Base-by-base conservation (phyloP, 495 filamentous ascomycete species). In the Podospora pseudopauciseta region DNA sequence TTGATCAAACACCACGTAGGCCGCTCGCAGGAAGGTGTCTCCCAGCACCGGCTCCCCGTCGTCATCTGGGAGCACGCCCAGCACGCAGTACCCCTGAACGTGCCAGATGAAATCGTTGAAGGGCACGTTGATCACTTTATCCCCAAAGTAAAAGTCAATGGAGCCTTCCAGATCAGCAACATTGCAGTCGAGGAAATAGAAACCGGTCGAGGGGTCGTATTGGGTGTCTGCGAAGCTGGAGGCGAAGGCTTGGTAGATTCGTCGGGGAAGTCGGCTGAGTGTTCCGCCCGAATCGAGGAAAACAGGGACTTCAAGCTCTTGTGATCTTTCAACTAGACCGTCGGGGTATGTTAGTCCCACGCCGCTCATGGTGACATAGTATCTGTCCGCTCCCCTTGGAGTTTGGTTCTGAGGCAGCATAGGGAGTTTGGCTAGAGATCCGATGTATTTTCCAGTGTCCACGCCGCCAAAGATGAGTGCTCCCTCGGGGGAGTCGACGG, bases 391-490 rank as follows among this genome's bases (percentile, higher is more conserved):
- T 64, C 75, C 74, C 0, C 26, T 4, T 0, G 73, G 73, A 76
- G 81, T 64, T 80, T 79, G 26, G 0, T 63, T 20, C 0, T 30
- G 69, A 56, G 66, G 18, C n/a, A 75, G 70, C 27, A 95, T 82
- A 44, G 80, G 79, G 9, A 83, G 72, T 26, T 78, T 80, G 32
- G 67, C 76, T 2, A 96, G 82, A 2, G 77, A 39, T 32, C 91
- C 92, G 19, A 80, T 80, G 74, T 87, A 95, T 70, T 92, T 94
- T 60, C 82, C 69, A n/a, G 71, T 73, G 74, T 96, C 87, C 53
- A 96, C 79, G 39, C 92, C 92, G 20, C 92, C 92, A 69, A 96
- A 96, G 34, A 94, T 84, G 68, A 96, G 88, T 26, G 88, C 72
- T 26, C 94, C 94, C 20, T 73, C 65, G 34, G 79, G 73, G 68